Evolutionary conservation across 202 grass and related monocot species (phyloP), one percentile per base, ranked within the genome.

Genomic region (Setaria viridis): DNA sequence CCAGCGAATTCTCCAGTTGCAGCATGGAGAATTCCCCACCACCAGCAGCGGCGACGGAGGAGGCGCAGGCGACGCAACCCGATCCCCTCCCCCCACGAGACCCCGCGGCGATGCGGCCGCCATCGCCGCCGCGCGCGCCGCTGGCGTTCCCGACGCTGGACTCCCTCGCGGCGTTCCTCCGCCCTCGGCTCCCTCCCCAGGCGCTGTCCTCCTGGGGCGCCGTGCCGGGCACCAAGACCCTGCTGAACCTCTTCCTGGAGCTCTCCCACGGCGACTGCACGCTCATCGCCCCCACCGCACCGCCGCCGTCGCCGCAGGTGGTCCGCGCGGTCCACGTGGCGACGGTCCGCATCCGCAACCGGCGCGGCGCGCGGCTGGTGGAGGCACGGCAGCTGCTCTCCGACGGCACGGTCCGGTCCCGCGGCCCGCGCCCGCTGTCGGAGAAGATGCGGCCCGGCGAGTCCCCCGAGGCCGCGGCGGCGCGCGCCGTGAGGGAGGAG

Each of bases 391-490:
- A 98, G 88, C 91, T 98, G 43, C 88, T 98, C 30, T 98, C 96
- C 11, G 96, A 98, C 84, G 96, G 91, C 65, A 82, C 75, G 39
- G 37, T 95, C 74, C 88, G 93, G 2, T 29, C 71, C 46, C 86
- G 96, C 20, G 86, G 70, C 30, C 49, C 60, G 41, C 86, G 93
- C 5, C 91, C 93, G 12, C 81, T 98, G 1, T 98, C 95, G 0
- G 93, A 98, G 85, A 98, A 98, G 91, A 95, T 98, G 96, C 81
- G 86, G 1, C 96, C 93, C 1, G 85, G 92, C 16, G 95, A 98
- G 79, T 60, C 90, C 14, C 47, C 91, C 11, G 90, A 95, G 86
- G 91, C 91, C 66, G 93, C 93, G 4, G 86, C 87, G 34, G 82
- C 34, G 45, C 91, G 88, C 59, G 96, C 91, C 19, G 91, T 95